Evolutionary conservation across 1,284 basidiomycete species (phyloP), one percentile per base, ranked within the genome.

Genomic region (Malassezia sp.): DNA sequence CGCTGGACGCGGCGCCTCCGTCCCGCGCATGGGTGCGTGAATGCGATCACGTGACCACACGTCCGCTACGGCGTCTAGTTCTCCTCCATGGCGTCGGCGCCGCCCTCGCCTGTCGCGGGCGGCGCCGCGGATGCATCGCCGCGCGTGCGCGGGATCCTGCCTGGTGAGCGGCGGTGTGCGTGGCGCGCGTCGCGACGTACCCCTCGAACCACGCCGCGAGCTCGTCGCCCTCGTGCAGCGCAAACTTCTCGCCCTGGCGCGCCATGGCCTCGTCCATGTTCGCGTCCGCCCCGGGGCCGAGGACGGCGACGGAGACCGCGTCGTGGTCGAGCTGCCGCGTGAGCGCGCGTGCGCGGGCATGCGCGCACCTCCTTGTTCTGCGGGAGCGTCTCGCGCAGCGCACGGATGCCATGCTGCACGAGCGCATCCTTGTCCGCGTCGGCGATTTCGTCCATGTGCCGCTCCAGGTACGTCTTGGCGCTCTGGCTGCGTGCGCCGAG

Each of bases 401-500:
- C 67, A 29, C 60, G 59, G 35, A 70, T 44, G 3, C 62, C 67
- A 36, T 70, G 62, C 14, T 58, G 36, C 3, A 70, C 48, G 23
- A 70, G 43, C 11, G 53, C 45, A 22, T 70, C 63, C 14, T 59
- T 37, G 26, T 47, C 46, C 6, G 58, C 58, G 6, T 58, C 49
- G 12, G 45, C 17, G 67, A 97, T 96, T 60, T 78, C 79, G 67
- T 88, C 84, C 63, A 81, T 90, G 70, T 96, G 82, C 71, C 84
- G 84, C 76, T 99, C 93, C 23, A 99, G 77, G 71, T 97, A 97
- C 7, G 93, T 99, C 75, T 96, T 97, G 44, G 93, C 91, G 60
- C 85, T 90, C 74, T 97, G 93, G 72, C 83, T 87, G 38, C 93
- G 80, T 14, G 93, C 93, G 41, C 93, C 93, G 71, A 99, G 96